Evolutionary conservation across 78 protist genomes (phyloP).

Genomic region (Dictyostelium citrinum): DNA sequence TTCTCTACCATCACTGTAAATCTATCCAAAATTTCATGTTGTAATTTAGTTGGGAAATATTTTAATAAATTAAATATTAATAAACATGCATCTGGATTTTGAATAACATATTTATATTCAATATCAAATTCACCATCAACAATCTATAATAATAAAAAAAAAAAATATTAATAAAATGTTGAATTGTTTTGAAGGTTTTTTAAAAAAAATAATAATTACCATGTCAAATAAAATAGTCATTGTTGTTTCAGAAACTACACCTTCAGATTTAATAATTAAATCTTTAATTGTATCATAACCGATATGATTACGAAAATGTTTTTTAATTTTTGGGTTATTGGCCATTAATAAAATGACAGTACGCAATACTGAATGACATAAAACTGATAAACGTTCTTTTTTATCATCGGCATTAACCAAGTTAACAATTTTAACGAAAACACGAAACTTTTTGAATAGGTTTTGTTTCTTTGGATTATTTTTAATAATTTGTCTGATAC

Average conservation of each 20-base stretch:
- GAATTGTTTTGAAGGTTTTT: too few relatives aligned
- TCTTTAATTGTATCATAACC: constrained; percentile 58
- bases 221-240: constrained; percentile 53
- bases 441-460: constrained; percentile 49
- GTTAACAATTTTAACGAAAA: constrained; percentile 30
- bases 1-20: constrained; percentile 41
- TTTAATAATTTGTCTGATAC: constrained; percentile 42
- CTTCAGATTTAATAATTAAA: constrained; percentile 30
- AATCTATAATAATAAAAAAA: background rate
- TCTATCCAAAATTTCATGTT: constrained; percentile 16
- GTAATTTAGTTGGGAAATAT: constrained; percentile 11
- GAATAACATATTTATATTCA: constrained; percentile 67
- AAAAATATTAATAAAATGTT: background rate
- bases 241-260: constrained; percentile 19
- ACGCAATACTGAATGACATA: constrained; percentile 32
- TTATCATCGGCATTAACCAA: constrained; percentile 41
- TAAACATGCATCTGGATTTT: constrained; percentile 50
- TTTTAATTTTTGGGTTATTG: constrained; percentile 41
- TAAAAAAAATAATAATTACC: too few relatives aligned
- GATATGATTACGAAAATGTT: constrained; percentile 34
- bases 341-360: constrained; percentile 22
- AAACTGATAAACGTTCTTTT: constrained; percentile 8
- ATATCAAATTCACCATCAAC: constrained; percentile 54
- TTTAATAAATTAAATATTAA: constrained; percentile 32
- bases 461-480: constrained; percentile 59